phyloP scores from a whole-genome alignment of 2,329 filamentous ascomycete species.

The Sarocladiaceae sp. region DNA sequence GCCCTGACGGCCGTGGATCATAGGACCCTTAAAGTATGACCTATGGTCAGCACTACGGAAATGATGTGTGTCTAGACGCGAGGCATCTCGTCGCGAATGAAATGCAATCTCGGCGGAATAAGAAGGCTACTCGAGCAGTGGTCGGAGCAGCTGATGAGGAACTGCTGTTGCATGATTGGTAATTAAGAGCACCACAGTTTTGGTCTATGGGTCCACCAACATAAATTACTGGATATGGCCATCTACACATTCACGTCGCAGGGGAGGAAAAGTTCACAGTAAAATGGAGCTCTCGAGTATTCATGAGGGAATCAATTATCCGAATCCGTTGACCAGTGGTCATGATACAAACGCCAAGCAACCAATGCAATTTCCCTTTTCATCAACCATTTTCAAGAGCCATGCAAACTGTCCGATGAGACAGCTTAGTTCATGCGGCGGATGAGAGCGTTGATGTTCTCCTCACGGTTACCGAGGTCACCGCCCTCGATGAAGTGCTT shows the following conservation, averaged over 20 bases:
- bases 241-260: not conserved
- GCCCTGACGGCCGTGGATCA: too few species aligned
- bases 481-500: constrained; percentile 98
- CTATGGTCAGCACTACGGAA: too few species aligned
- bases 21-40: too few species aligned
- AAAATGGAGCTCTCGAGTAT: constrained; percentile 30
- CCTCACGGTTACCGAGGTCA: constrained; percentile 97
- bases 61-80: too few species aligned
- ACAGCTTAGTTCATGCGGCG: constrained; percentile 89
- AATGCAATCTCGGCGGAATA: too few species aligned
- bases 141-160: too few species aligned
- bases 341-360: constrained; percentile 36
- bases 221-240: too few species aligned
- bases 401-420: constrained; percentile 10
- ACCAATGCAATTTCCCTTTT: constrained; percentile 29
- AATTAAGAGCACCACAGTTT: too few species aligned
- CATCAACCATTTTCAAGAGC: constrained; percentile 13
- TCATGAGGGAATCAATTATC: constrained; percentile 34
- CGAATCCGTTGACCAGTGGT: constrained; percentile 22
- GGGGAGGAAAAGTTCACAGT: not conserved
- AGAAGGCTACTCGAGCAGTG: too few species aligned
- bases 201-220: too few species aligned
- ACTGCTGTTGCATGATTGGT: too few species aligned
- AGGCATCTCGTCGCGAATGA: too few species aligned
- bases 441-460: constrained; percentile 94